phyloP scores from a whole-genome alignment of 1,139 yeast genomes.

The Yamadazyma oceani region DNA sequence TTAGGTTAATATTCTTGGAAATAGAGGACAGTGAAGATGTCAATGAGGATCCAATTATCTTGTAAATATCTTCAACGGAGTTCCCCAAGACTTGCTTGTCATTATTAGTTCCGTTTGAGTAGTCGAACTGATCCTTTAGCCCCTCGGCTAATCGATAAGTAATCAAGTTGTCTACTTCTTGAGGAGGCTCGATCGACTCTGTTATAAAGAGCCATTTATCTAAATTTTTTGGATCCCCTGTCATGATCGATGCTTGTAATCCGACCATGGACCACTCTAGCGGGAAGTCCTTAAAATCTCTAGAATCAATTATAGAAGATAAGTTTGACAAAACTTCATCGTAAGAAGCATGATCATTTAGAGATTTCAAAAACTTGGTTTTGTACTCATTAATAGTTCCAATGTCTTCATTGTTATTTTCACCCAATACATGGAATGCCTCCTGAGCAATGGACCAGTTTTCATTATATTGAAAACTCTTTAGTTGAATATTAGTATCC shows the following conservation, averaged over 20 bases:
- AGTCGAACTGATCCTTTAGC: slow-evolving; percentile 40
- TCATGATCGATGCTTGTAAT: slow-evolving; percentile 68
- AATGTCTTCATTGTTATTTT: slow-evolving; percentile 26
- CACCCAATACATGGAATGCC: slow-evolving; percentile 72
- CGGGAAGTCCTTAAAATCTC: slow-evolving; percentile 29
- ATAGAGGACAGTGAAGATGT: slow-evolving; percentile 62
- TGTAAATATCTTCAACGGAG: slow-evolving; percentile 45
- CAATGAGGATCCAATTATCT: slow-evolving; percentile 58
- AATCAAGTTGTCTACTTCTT: slow-evolving; percentile 57
- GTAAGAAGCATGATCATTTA: slow-evolving; percentile 43
- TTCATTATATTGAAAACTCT: slow-evolving; percentile 81
- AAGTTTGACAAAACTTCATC: slow-evolving; percentile 42
- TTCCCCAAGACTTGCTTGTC: slow-evolving; percentile 19
- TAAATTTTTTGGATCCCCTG: slow-evolving; percentile 56
- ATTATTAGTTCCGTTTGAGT: slow-evolving; percentile 13
- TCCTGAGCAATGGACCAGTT: slow-evolving; percentile 88
- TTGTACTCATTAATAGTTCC: slow-evolving; percentile 16
- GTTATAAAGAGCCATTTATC: slow-evolving; percentile 54
- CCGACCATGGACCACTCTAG: slow-evolving; percentile 67
- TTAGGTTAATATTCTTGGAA: slow-evolving; percentile 52
- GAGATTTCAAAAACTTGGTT: slow-evolving; percentile 38
- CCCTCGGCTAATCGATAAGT: slow-evolving; percentile 66
- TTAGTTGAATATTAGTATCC: slow-evolving; percentile 55
- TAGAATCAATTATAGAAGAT: slow-evolving; percentile 26
- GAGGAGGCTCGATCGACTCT: slow-evolving; percentile 34